phyloP scores from a whole-genome alignment of 2,329 filamentous ascomycete species.

The Anthostomella pinea region DNA sequence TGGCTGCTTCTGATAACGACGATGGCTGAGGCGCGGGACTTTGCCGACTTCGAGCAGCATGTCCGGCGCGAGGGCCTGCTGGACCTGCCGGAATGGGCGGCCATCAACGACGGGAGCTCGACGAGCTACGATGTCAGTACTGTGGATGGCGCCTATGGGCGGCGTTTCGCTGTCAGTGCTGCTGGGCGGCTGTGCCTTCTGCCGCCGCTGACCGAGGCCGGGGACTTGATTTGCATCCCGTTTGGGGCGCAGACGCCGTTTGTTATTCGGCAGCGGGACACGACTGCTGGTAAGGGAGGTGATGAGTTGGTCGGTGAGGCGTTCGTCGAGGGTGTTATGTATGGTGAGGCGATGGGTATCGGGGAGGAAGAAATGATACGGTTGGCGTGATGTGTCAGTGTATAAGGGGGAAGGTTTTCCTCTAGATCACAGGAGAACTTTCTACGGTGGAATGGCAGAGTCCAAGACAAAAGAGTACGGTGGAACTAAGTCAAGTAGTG shows the following conservation, averaged over 20 bases:
- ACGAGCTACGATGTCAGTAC: slow-evolving; percentile 3
- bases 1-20: slow-evolving; percentile 4
- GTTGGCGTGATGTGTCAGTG: no score
- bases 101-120: background rate
- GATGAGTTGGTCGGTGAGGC: slow-evolving; percentile 11
- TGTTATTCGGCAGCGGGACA: slow-evolving; percentile 2
- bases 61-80: background rate
- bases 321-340: slow-evolving; percentile 13
- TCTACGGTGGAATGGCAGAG: no score
- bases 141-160: slow-evolving; percentile 6
- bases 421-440: no score
- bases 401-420: background rate
- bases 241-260: slow-evolving; percentile 13
- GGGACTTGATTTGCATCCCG: slow-evolving; percentile 11
- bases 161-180: slow-evolving; percentile 7
- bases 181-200: slow-evolving; percentile 10
- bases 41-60: background rate
- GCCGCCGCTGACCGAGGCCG: slow-evolving; percentile 7
- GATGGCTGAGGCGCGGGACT: background rate
- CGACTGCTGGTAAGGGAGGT: background rate
- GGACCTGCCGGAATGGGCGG: background rate
- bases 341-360: no score
- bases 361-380: no score
- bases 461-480: no score
- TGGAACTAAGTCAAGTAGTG: no score